These are phyloP conservation scores for Ophiostoma populinum DNA, from an alignment of 2,329 filamentous ascomycete genomes.

Conservation along the genomic window DNA sequence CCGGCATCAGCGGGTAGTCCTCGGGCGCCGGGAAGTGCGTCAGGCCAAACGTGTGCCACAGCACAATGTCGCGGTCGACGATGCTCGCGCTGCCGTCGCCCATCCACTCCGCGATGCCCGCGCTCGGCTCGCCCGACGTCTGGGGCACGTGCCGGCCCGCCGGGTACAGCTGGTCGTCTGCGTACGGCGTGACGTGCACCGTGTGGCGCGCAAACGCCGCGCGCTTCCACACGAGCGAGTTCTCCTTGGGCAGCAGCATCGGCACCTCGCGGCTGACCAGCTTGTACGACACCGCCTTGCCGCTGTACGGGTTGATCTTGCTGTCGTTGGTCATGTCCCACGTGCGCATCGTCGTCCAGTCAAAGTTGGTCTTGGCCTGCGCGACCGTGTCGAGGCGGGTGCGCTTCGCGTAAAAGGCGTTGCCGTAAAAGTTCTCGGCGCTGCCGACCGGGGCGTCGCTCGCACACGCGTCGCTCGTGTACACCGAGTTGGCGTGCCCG, in stretches of 20 bases:
- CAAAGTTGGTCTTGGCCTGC: constrained; percentile 60
- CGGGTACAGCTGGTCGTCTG: constrained; percentile 67
- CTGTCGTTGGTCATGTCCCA: constrained; percentile 84
- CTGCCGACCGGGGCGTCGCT: constrained; percentile 63
- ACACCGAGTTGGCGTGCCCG: constrained; percentile 67
- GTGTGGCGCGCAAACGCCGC: constrained; percentile 78
- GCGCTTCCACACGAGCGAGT: constrained; percentile 72
- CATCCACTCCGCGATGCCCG: constrained; percentile 62
- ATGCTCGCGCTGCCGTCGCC: constrained; percentile 50
- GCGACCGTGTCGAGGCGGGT: constrained; percentile 58
- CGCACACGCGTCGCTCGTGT: constrained; percentile 59
- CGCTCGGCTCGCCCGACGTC: constrained; percentile 62
- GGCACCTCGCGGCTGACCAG: constrained; percentile 77
- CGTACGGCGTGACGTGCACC: constrained; percentile 75
- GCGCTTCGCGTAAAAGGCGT: constrained; percentile 74
- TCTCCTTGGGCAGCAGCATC: constrained; percentile 59
- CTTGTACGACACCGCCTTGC: constrained; percentile 77
- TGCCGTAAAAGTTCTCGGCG: constrained; percentile 71
- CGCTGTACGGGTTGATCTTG: constrained; percentile 70
- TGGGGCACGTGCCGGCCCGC: constrained; percentile 79
- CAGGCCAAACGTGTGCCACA: constrained; percentile 89
- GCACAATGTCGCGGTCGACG: constrained; percentile 69
- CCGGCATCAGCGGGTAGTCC: constrained; percentile 86
- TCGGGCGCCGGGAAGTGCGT: constrained; percentile 81
- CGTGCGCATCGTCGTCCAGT: constrained; percentile 59